These are phyloP conservation scores for Myriangium duriaei DNA, from an alignment of 2,329 filamentous ascomycete genomes.

Conservation along the genomic window DNA sequence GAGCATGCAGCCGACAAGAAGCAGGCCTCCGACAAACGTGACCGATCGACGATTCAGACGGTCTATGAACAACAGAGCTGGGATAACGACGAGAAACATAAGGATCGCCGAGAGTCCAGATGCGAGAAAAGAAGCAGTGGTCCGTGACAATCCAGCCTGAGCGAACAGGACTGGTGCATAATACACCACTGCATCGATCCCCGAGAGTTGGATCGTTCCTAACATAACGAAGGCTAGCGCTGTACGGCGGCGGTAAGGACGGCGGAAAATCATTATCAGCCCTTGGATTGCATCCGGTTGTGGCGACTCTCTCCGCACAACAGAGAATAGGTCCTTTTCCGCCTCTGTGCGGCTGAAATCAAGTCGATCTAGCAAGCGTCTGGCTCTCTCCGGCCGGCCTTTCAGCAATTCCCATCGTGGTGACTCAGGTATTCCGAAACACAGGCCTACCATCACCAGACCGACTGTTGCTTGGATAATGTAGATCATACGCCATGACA, in stretches of 20 bases:
- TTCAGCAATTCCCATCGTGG: conserved; percentile 47
- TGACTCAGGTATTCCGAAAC: conserved; percentile 40
- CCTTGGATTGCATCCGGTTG: conserved; percentile 13
- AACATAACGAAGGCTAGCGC: conserved; percentile 44
- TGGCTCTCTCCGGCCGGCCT: conserved; percentile 37
- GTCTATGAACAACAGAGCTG: conserved; percentile 42
- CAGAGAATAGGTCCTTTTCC: conserved; percentile 33
- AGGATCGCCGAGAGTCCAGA: conserved; percentile 46
- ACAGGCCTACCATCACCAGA: conserved; percentile 27
- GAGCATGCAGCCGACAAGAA: conserved; percentile 39
- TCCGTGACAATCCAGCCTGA: conserved; percentile 41
- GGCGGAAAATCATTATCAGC: conserved; percentile 16
- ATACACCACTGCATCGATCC: conserved; percentile 47
- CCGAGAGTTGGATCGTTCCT: conserved; percentile 36
- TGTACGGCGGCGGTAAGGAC: conserved; percentile 30
- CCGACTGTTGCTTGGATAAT: conserved; percentile 35
- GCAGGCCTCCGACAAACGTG: conserved; percentile 41
- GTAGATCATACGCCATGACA: conserved; percentile 47
- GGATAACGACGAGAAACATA: conserved; percentile 42
- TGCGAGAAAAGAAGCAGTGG: conserved; percentile 43
- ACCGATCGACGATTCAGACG: conserved; percentile 42
- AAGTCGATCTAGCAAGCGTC: conserved; percentile 29
- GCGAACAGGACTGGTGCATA: conserved; percentile 47
- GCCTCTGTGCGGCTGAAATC: conserved; percentile 30
- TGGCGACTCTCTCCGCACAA: conserved; percentile 10